phyloP scores from a whole-genome alignment of 495 filamentous ascomycete species.

The Lasiosphaeriaceae sp. region DNA sequence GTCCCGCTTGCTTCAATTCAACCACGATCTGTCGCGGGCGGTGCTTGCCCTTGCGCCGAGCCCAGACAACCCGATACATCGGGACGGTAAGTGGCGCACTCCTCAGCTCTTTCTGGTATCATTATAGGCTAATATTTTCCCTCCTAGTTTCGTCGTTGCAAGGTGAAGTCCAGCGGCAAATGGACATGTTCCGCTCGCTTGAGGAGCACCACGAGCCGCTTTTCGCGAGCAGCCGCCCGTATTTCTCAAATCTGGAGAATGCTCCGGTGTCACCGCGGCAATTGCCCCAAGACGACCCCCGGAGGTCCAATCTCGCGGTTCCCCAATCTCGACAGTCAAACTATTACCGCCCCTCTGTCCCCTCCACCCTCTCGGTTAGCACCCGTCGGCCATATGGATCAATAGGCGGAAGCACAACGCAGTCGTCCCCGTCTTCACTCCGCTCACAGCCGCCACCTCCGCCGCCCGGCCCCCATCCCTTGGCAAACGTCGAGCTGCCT shows the following conservation, averaged over 20 bases:
- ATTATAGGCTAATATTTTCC: constrained; percentile 30
- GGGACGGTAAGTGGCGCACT: constrained; percentile 51
- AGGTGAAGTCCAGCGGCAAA: constrained; percentile 78
- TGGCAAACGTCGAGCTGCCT: constrained; percentile 70
- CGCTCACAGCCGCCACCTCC: constrained; percentile 65
- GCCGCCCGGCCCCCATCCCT: constrained; percentile 68
- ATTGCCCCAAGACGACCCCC: constrained; percentile 77
- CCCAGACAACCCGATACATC: constrained; percentile 57
- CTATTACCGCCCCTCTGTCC: constrained; percentile 70
- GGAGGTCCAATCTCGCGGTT: constrained; percentile 56
- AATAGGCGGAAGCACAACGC: constrained; percentile 57
- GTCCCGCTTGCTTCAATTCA: constrained; percentile 60
- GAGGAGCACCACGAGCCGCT: constrained; percentile 77
- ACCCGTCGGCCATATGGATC: constrained; percentile 78
- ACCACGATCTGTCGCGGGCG: constrained; percentile 71
- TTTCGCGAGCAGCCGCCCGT: constrained; percentile 70
- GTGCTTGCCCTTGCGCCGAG: constrained; percentile 68
- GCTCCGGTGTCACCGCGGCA: constrained; percentile 91
- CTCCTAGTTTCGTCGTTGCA: constrained; percentile 71
- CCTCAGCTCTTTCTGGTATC: constrained; percentile 7
- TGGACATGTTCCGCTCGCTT: constrained; percentile 60
- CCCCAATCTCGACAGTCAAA: constrained; percentile 44
- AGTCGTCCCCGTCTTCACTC: constrained; percentile 69
- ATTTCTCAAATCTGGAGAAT: constrained; percentile 72
- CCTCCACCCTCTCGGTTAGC: constrained; percentile 70